Percentiles rank a stretch among this genome's conserved stretches.
These are phyloP conservation scores for Gossypium laxum DNA, from an alignment of 441 rosid species.

Conservation along the genomic window DNA sequence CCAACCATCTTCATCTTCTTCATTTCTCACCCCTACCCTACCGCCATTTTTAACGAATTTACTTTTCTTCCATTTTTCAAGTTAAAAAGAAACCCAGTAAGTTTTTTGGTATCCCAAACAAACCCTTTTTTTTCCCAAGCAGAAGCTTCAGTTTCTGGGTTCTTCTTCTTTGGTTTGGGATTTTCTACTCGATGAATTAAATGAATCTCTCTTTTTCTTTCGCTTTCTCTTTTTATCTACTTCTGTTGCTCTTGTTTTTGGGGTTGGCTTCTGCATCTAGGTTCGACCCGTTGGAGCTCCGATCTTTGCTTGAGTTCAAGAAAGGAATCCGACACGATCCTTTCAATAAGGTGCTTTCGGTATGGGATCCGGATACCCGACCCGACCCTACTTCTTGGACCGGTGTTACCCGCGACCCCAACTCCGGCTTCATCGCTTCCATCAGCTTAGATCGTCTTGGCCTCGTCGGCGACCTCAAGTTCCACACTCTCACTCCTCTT, in stretches of 20 bases:
- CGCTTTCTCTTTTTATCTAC: conserved; percentile 18
- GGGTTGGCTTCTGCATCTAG: conserved; percentile 6
- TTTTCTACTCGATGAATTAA: conserved; percentile 20
- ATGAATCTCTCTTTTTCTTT: conserved; percentile 34
- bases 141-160: conserved; percentile 14
- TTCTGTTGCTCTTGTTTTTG: conserved; percentile 15
- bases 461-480: conserved; percentile 71
- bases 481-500: conserved; percentile 48
- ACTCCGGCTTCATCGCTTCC: conserved; percentile 39
- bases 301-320: conserved; percentile 65
- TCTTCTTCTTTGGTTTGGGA: conserved; percentile 5
- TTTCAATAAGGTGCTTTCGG: conserved; percentile 20
- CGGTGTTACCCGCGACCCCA: conserved; percentile 55
- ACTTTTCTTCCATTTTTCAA: neutral
- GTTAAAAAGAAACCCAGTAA: neutral
- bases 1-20: conserved; percentile 26
- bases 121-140: conserved; percentile 11
- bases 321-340: conserved; percentile 65
- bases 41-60: conserved; percentile 33
- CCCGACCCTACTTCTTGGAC: conserved; percentile 40
- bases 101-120: neutral
- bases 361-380: conserved; percentile 38
- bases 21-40: conserved; percentile 18
- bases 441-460: conserved; percentile 56
- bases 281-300: conserved; percentile 34